Evolutionary conservation across 352 stramenopile genomes (phyloP), one percentile per base, ranked within the genome.

Genomic region (Pythium aphanidermatum): DNA sequence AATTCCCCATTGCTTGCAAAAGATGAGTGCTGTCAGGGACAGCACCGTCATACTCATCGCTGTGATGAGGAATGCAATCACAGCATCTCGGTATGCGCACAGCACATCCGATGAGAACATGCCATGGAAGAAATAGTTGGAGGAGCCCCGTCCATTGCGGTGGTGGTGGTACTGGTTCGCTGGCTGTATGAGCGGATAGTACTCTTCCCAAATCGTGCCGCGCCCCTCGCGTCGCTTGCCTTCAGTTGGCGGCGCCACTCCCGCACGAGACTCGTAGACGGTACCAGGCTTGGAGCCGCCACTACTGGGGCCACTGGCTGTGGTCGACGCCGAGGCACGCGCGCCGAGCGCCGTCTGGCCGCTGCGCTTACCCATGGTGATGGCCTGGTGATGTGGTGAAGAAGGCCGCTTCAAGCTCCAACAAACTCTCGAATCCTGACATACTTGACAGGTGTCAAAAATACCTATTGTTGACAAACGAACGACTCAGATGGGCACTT

Each of bases 51-150:
- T 83, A 21, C 74, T 89, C 38, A 84, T 79, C 28, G 86, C 67
- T 35, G 76, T 63, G 28, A 92, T 75, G 26, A 91, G 59, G 63
- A 81, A 92, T 45, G 82, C 82, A 23, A 90, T 70, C 30, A 91
- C 77, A 19, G 79, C 82, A 41, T 93, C 80, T 14, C 73, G 68
- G 53, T 93, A 93, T 31, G 82, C 82, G 59, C 69, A 86, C 51
- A 86, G 70, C 46, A 93, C 82, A 43, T 93, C 82, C 38, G 77
- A 75, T n/a, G 76, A 86, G 58, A 92, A 91, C 72, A 91, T 84
- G 63, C 76, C 76, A 47, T 91, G 75, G 63, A 88, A 93, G 53
- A 93, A 93, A 46, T 86, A 88, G 63, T 85, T 88, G 44, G 65
- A 82, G n/a, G 74, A 74, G 35, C 69, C 68, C 27, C 71, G 70